Base-by-base conservation (phyloP, 1,284 basidiomycete genomes). In the Apiotrichum sp. region DNA sequence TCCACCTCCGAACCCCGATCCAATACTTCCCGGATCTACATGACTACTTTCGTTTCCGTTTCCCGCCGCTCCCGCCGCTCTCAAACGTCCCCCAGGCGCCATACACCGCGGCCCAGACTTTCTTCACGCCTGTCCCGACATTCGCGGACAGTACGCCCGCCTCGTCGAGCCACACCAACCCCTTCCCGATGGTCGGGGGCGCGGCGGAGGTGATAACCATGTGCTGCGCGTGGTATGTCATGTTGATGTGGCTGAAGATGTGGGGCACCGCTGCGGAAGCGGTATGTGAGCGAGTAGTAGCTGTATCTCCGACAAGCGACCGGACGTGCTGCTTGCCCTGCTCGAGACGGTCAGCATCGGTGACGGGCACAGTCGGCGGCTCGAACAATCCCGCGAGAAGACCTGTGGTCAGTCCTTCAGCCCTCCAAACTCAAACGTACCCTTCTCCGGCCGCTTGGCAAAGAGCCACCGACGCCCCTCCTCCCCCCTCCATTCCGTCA, bases 231-330 rank as follows among this genome's bases (percentile, higher is more conserved):
- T 88, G 84, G 76, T 95, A 96, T 8, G 87, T 91, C 78, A 95
- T 90, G 66, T 81, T 84, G 69, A 96, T 88, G 72, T 98, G 93
- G 2, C 87, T 89, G 76, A 96, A 97, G 52, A 91, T 79, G 68
- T 96, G 93, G 1, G 85, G 64, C 36, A 95, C 56, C 1, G 56
- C 11, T 8, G 36, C 47, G 44, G 49, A 22, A 4, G 39, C 22
- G 0, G n/a, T 4, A 40, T 55, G 55, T 6, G 6, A 16, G 7
- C 6, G 2, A 6, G 9, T 16, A 14, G 22, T 11, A 39, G 16
- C 32, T 8, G 6, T 44, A 4, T 31, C 47, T n/a, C n/a, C n/a
- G 1, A 57, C 36, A 3, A 57, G 36, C 3, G 43, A n/a, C 5
- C 34, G 33, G n/a, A 52, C 56, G 14, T 10, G 60, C 2, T 9